A percentile compares a stretch with the other conserved stretches of the same genome.
phyloP scores from a whole-genome alignment of 78 protist species.

The Polysphondylium violaceum region DNA sequence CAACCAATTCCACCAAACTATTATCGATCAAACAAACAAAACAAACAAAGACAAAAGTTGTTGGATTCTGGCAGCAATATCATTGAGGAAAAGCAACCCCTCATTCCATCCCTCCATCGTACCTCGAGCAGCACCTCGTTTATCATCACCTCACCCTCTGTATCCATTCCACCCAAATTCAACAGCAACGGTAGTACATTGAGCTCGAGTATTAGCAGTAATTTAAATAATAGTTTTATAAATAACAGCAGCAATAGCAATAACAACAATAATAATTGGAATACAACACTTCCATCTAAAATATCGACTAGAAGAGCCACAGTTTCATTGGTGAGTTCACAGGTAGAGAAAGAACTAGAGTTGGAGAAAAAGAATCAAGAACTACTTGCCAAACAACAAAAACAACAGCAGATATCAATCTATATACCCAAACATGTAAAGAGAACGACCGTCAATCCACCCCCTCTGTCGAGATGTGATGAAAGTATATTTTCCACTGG shows the following conservation, averaged over 20 bases:
- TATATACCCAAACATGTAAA: conserved; percentile 10
- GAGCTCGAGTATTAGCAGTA: neutral
- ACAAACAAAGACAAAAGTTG: neutral
- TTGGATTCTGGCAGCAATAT: neutral
- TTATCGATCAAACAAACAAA: conserved; percentile 64
- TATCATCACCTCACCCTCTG: conserved; percentile 19
- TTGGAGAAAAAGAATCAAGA: neutral
- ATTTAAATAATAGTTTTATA: neutral
- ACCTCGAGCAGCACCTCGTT: conserved; percentile 12
- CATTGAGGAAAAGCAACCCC: conserved; percentile 10
- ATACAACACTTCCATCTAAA: conserved; percentile 46
- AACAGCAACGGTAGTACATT: neutral
- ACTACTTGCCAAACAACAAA: neutral
- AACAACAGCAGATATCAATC: conserved; percentile 1
- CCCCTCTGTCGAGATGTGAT: conserved; percentile 49
- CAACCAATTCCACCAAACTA: conserved; percentile 79
- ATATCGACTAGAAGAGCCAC: conserved; percentile 64
- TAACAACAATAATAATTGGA: conserved; percentile 14
- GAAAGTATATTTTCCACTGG: conserved; percentile 60
- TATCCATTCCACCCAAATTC: conserved; percentile 8
- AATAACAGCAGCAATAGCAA: conserved; percentile 7
- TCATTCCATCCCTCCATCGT: conserved; percentile 66
- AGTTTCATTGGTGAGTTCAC: conserved; percentile 17
- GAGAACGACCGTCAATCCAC: conserved; percentile 16
- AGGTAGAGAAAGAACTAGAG: neutral